A percentile compares a stretch with the other conserved stretches of the same genome.
phyloP scores from a whole-genome alignment of 2,329 filamentous ascomycete species.

The Aspergillus sp. region DNA sequence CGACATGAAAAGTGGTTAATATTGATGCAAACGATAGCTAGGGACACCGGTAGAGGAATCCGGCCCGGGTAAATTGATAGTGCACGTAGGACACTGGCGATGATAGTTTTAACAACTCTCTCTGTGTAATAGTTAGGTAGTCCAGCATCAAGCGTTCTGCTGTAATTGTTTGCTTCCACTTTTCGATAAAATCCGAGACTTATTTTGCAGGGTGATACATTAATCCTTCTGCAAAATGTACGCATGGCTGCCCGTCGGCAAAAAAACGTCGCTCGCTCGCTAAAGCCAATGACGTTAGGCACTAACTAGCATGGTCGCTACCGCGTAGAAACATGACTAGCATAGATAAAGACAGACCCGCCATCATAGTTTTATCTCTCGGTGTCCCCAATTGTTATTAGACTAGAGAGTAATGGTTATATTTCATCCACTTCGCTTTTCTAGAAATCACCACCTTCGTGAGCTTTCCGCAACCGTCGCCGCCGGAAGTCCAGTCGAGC shows the following conservation, averaged over 20 bases:
- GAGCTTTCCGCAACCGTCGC: too few species aligned
- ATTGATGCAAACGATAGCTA: background rate
- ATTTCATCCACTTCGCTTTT: too few species aligned
- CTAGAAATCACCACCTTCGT: too few species aligned
- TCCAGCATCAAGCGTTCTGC: background rate
- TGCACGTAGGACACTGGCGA: background rate
- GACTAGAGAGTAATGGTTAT: too few species aligned
- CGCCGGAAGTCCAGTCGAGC: too few species aligned
- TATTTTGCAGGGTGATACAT: background rate
- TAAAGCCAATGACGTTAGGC: background rate
- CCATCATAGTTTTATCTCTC: background rate
- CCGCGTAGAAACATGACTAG: background rate
- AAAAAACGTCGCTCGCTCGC: background rate
- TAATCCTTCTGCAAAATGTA: background rate
- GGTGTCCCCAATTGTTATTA: too few species aligned
- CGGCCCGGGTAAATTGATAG: background rate
- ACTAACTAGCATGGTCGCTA: background rate
- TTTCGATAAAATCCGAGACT: background rate
- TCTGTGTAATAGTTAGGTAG: background rate
- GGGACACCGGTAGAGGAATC: background rate
- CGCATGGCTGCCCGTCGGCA: background rate
- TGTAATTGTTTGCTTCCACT: background rate
- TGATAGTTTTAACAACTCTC: background rate
- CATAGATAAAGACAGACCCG: background rate
- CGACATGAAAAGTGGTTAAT: background rate